phyloP scores from a whole-genome alignment of 495 filamentous ascomycete species.

The Hamigera avellanea region DNA sequence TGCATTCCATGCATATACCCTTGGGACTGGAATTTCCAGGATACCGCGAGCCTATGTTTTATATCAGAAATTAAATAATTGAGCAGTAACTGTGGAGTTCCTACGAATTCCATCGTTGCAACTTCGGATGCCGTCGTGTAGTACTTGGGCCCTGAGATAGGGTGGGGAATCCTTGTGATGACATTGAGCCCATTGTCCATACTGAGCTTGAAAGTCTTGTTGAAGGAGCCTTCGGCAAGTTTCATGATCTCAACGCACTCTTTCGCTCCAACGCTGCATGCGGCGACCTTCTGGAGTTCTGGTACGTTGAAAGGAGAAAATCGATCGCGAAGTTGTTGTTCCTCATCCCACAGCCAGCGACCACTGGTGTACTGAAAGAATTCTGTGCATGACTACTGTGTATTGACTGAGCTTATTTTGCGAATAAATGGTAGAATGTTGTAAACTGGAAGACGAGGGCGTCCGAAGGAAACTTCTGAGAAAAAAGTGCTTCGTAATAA shows the following conservation, averaged over 20 bases:
- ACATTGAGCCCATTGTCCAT: constrained; percentile 20
- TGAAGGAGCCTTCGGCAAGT: constrained; percentile 26
- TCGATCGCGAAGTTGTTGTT: constrained; percentile 12
- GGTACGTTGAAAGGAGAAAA: constrained; percentile 16
- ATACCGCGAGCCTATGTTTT: constrained; percentile 6
- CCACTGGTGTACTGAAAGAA: constrained; percentile 22
- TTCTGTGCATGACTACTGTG: too few species aligned
- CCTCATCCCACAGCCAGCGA: constrained; percentile 20
- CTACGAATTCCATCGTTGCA: constrained; percentile 28
- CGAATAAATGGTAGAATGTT: too few species aligned
- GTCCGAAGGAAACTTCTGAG: too few species aligned
- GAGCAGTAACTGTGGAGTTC: neutral
- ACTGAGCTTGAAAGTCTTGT: constrained; percentile 25
- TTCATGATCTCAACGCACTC: constrained; percentile 13
- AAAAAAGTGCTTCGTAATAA: too few species aligned
- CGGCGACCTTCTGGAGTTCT: constrained; percentile 13
- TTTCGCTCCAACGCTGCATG: constrained; percentile 5
- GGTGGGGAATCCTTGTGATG: constrained; percentile 26
- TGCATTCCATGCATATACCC: constrained; percentile 27
- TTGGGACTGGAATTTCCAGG: constrained; percentile 19
- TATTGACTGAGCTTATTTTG: too few species aligned
- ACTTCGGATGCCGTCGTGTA: constrained; percentile 28
- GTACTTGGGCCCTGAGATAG: constrained; percentile 16
- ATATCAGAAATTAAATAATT: constrained; percentile 5
- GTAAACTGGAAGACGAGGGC: too few species aligned